Evolutionary conservation across 2,329 filamentous ascomycete genomes (phyloP), one percentile per base, ranked within the genome.

Genomic region (Cytospora leucostoma): DNA sequence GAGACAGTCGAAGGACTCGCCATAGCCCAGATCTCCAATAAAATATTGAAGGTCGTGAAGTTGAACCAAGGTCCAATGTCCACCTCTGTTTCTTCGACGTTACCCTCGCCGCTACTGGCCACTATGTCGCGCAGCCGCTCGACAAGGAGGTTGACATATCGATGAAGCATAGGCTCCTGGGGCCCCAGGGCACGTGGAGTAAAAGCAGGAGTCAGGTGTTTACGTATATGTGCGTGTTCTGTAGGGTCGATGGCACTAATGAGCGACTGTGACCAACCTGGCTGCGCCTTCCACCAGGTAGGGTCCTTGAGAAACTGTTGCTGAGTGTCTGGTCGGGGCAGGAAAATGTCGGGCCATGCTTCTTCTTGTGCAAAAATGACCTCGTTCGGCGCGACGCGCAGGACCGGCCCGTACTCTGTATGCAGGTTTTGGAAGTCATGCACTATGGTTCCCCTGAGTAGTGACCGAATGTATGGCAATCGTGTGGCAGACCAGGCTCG

Each of bases 21-120:
- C 79, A 65, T 80, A 80, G 0, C 76, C 74, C 35, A 81, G 70
- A 61, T 80, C 78, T 15, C 78, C 78, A 47, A n/a, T n/a, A 77
- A 71, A 32, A 78, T 70, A 66, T 78, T 76, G 65, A 78, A 77
- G 1, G 74, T 71, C 1, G 71, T 63, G 66, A 71, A 76, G 47
- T 74, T 73, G 64, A 69, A 74, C 72, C 74, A 76, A 0, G 50
- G 32, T 4, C 11, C 13, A 17, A 63, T 40, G 19, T 65, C 56
- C 7, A 63, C 17, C 15, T 56, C 58, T 7, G 44, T 56, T 15
- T 49, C 34, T 40, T 6, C 8, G 19, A 34, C 10, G 4, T 13
- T 6, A 0, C 38, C 13, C 5, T 49, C 35, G 4, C 51, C n/a
- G 4, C 47, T 49, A 11, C 58, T 44, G 13, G 27, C 10, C 15